Percentiles rank a stretch among this genome's conserved stretches.
Conservation (phyloP, 495 filamentous ascomycete genomes). For the Aspergillus homomorphus region DNA sequence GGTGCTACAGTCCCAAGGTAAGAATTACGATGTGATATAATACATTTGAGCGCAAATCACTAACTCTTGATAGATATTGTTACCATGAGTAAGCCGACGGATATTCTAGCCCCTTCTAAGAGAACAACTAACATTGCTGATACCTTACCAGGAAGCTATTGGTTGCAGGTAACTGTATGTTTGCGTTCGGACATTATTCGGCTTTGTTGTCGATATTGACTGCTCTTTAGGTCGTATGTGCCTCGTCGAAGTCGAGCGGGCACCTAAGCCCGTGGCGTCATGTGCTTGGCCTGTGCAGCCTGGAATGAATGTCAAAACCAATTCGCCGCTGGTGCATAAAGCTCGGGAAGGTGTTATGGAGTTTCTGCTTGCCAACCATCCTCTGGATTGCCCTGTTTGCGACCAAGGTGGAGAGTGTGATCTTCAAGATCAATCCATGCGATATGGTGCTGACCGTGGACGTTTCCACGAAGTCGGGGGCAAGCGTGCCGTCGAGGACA, state of each 20-base stretch:
- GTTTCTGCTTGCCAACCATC: slow-evolving; percentile 95
- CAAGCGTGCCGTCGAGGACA: slow-evolving; percentile 97
- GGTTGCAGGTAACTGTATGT: slow-evolving; percentile 93
- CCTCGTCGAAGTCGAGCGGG: slow-evolving; percentile 92
- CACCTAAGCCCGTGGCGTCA: slow-evolving; percentile 94
- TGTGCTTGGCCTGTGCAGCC: slow-evolving; percentile 98
- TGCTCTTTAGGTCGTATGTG: slow-evolving; percentile 75
- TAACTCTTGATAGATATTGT: slow-evolving; percentile 71
- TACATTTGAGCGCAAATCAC: slow-evolving; percentile 32
- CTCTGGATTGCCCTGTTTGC: slow-evolving; percentile 95
- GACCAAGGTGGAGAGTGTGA: slow-evolving; percentile 99
- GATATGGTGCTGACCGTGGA: slow-evolving; percentile 92
- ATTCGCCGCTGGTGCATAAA: slow-evolving; percentile 93
- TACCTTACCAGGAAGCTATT: slow-evolving; percentile 70
- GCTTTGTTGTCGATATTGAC: slow-evolving; percentile 6
- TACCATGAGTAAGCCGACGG: slow-evolving; percentile 79
- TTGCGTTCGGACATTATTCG: not conserved
- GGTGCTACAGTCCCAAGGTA: slow-evolving; percentile 85
- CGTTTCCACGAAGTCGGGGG: slow-evolving; percentile 93
- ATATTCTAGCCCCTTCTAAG: not conserved
- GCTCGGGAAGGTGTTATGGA: slow-evolving; percentile 98
- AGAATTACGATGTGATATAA: slow-evolving; percentile 12
- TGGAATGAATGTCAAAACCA: slow-evolving; percentile 98
- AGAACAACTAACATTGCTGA: slow-evolving; percentile 29
- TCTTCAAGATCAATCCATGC: slow-evolving; percentile 98